These are phyloP conservation scores for Cotoneaster glaucophyllus DNA, from an alignment of 306 rosid genomes.

Conservation along the genomic window DNA sequence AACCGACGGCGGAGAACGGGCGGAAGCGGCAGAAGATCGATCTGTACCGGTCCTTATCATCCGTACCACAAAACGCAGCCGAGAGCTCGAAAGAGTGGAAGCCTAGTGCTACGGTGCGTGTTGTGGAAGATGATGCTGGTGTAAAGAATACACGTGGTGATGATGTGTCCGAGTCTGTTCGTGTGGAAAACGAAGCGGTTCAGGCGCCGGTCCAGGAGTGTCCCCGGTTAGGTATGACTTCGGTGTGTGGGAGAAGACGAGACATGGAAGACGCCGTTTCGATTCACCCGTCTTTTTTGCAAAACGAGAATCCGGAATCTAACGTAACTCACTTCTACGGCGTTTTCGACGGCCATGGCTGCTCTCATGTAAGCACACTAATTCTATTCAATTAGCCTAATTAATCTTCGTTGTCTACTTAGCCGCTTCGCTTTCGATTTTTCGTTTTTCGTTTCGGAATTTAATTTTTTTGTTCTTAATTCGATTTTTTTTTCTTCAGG, in stretches of 20 bases:
- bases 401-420: no score
- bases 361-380: slow-evolving; percentile 68
- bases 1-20: background rate
- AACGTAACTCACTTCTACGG: slow-evolving; percentile 51
- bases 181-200: background rate
- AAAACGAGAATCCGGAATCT: background rate
- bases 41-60: background rate
- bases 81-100: background rate
- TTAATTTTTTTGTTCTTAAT: background rate
- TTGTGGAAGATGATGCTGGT: background rate
- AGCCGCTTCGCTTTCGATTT: background rate
- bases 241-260: slow-evolving; percentile 83
- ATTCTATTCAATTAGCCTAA: background rate
- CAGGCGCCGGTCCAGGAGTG: background rate
- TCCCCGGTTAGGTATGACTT: slow-evolving; percentile 56
- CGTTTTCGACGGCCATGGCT: slow-evolving; percentile 95
- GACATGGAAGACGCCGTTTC: slow-evolving; percentile 93
- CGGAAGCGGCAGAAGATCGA: slow-evolving; percentile 51
- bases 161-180: background rate
- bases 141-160: background rate
- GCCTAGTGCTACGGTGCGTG: background rate
- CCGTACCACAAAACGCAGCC: slow-evolving; percentile 13
- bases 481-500: slow-evolving; percentile 3
- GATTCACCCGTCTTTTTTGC: slow-evolving; percentile 29
- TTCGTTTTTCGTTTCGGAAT: background rate